These are phyloP conservation scores for Trypanosomatidae sp. DNA, from an alignment of 208 protist species.

Conservation along the genomic window DNA sequence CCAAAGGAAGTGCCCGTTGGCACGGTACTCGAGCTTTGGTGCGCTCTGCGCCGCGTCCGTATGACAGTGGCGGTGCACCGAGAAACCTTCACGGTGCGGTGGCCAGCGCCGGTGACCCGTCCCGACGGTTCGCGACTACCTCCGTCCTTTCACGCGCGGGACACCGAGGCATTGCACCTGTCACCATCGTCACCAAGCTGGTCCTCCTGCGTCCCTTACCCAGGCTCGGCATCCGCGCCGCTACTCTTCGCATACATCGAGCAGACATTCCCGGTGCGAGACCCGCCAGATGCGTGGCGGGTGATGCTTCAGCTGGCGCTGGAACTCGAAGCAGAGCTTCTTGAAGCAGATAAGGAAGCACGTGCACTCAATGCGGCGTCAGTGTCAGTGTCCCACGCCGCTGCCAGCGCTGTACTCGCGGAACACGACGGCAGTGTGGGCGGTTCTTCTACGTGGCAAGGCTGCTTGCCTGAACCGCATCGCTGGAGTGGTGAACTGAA, in stretches of 20 bases:
- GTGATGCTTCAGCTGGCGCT: slow-evolving; percentile 66
- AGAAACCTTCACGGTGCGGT: slow-evolving; percentile 75
- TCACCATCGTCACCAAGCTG: slow-evolving; percentile 21
- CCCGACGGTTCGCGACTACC: slow-evolving; percentile 37
- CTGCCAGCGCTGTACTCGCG: not conserved
- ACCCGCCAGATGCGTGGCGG: slow-evolving; percentile 55
- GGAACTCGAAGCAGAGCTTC: slow-evolving; percentile 44
- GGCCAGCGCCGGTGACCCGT: slow-evolving; percentile 64
- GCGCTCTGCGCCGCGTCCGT: slow-evolving; percentile 61
- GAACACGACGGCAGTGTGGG: not conserved
- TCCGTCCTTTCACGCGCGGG: not conserved
- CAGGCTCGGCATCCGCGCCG: not conserved
- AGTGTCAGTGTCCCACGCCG: not conserved
- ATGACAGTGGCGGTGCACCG: slow-evolving; percentile 69
- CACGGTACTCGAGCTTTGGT: slow-evolving; percentile 62
- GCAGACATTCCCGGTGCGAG: slow-evolving; percentile 64
- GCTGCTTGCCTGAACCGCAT: slow-evolving; percentile 20
- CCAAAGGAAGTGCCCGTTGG: slow-evolving; percentile 17
- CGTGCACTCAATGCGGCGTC: not conserved
- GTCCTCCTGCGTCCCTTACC: not conserved
- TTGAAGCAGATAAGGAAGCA: not conserved
- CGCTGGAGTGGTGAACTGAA: slow-evolving; percentile 24
- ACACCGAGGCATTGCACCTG: not conserved
- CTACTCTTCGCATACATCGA: slow-evolving; percentile 46
- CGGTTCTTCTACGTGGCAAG: slow-evolving; percentile 3